Conservation (phyloP, 176 grass and related monocot genomes). For the Ampelocalamus luodianensis region DNA sequence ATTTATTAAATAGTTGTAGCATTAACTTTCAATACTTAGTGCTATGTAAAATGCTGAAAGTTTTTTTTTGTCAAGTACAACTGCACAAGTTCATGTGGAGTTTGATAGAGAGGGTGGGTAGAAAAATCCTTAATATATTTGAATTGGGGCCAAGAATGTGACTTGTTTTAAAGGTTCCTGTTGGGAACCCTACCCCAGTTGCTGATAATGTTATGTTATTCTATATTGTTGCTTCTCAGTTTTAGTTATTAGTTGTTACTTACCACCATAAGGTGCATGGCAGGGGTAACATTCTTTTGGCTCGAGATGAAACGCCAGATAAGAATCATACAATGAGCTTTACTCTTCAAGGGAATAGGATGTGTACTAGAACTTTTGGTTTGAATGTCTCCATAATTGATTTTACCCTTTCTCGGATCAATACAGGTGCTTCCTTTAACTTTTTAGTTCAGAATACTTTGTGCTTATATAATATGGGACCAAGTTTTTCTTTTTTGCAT, state of each 20-base stretch:
- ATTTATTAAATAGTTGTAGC: not conserved
- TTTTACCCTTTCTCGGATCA: slow-evolving; percentile 96
- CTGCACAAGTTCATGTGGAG: not conserved
- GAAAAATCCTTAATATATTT: slow-evolving; percentile 1
- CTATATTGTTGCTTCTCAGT: slow-evolving; percentile 15
- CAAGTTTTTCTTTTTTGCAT: not conserved
- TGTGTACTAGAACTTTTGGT: slow-evolving; percentile 65
- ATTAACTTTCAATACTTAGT: not conserved
- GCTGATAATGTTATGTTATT: slow-evolving; percentile 4
- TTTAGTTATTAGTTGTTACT: slow-evolving; percentile 37
- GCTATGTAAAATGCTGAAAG: not conserved
- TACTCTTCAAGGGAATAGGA: slow-evolving; percentile 66
- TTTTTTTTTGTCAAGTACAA: not conserved
- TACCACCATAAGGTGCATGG: slow-evolving; percentile 31
- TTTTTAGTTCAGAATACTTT: slow-evolving; percentile 26
- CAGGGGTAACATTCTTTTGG: slow-evolving; percentile 97
- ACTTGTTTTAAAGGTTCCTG: not conserved
- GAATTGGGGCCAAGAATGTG: not conserved
- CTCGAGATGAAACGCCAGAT: slow-evolving; percentile 56
- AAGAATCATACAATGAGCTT: slow-evolving; percentile 46
- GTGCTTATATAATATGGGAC: not conserved
- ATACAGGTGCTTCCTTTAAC: slow-evolving; percentile 57
- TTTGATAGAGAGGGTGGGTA: not conserved
- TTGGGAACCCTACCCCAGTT: not conserved
- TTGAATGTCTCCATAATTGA: slow-evolving; percentile 81